phyloP scores from a whole-genome alignment of 805 yeast genomes.

The Brettanomyces naardenensis region DNA sequence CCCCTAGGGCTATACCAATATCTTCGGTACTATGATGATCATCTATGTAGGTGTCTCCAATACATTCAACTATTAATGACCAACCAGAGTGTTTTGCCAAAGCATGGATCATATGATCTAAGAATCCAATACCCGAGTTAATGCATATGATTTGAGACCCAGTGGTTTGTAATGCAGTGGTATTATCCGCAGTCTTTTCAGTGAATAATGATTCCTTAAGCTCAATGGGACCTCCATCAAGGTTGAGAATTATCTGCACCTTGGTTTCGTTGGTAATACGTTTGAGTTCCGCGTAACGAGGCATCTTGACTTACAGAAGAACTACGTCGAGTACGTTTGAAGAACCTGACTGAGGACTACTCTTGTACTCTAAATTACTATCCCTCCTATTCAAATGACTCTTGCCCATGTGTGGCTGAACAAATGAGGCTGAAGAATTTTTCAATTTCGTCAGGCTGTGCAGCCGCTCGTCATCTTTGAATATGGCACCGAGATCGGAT shows the following conservation, averaged over 20 bases:
- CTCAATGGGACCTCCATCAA: conserved; percentile 78
- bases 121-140: conserved; percentile 88
- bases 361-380: background rate
- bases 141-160: conserved; percentile 67
- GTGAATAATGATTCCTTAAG: conserved; percentile 52
- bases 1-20: conserved; percentile 86
- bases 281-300: conserved; percentile 37
- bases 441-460: too few relatives aligned
- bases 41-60: conserved; percentile 92
- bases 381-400: background rate
- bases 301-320: too few relatives aligned
- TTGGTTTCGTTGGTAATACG: conserved; percentile 90
- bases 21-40: conserved; percentile 98
- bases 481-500: too few relatives aligned
- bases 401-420: too few relatives aligned
- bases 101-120: conserved; percentile 97
- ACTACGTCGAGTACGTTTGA: too few relatives aligned
- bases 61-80: conserved; percentile 83
- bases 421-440: too few relatives aligned
- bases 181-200: conserved; percentile 13
- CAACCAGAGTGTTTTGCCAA: conserved; percentile 95
- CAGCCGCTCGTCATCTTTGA: too few relatives aligned
- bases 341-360: too few relatives aligned
- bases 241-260: conserved; percentile 73
- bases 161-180: conserved; percentile 64